Base-by-base conservation (phyloP, 2,329 filamentous ascomycete species). In the Nothopassalora personata region DNA sequence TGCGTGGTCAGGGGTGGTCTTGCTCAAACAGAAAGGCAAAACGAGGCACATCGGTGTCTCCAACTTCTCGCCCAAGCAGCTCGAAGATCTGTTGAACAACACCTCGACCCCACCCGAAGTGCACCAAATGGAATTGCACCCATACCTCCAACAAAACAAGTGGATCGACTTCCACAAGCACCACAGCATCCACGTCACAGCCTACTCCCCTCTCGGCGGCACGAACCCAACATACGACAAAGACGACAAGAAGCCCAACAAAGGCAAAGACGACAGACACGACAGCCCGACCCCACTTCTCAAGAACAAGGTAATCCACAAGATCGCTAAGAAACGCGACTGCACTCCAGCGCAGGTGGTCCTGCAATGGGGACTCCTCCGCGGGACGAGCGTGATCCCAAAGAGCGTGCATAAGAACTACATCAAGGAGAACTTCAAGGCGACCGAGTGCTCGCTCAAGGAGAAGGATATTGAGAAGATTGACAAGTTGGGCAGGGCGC, bases 281-380 rank as follows among this genome's bases (percentile, higher is more conserved):
- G 30, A 51, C 7, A 63, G 61, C 27, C 66, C 67, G 11, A 60
- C 53, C n/a, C 66, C 66, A 23, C 60, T 70, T 28, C 56, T 82
- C 62, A 83, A 84, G 58, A 85, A 83, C 70, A 81, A 83, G 1
- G 80, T 86, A 36, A 76, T 86, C 53, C 80, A 85, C 73, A 77
- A 88, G 54, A 84, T 88, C 19, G 81, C 86, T 72, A 85, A 85
- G 75, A 82, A 84, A 67, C 77, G 82, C 36, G 80, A 82, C 33
- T 81, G 80, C 67, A 79, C 86, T n/a, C 79, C 81, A 2, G 81
- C 81, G 1, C 78, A 81, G 60, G 68, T 84, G 6, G 73, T 84
- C 6, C 77, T 84, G 58, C 79, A 77, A 47, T 84, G 81, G 81
- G 79, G 76, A 11, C 74, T 83, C 8, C 78, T 83, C 66, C 74